Percentiles rank a stretch among this genome's conserved stretches.
Conservation (phyloP, 257 asterid species). For the Nicotiana obtusifolia region DNA sequence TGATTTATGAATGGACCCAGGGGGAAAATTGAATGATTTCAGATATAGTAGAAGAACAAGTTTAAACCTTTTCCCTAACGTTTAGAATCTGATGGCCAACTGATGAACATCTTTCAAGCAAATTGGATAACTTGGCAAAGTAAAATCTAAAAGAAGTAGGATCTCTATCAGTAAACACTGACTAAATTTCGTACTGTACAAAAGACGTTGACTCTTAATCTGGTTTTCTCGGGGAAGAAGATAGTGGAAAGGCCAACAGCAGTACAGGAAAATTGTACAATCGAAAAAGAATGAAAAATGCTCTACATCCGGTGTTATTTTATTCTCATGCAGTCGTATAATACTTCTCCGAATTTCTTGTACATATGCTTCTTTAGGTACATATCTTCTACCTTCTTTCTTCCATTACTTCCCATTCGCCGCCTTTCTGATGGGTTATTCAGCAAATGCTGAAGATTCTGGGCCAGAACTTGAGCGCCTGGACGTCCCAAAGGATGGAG, state of each 20-base stretch:
- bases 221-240: neutral
- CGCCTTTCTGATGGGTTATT: slow-evolving; percentile 50
- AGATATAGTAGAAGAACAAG: too few relatives aligned
- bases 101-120: neutral
- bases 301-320: slow-evolving; percentile 31
- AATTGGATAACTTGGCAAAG: neutral
- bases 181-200: slow-evolving; percentile 1
- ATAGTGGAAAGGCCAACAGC: neutral
- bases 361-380: slow-evolving; percentile 84
- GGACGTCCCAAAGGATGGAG: slow-evolving; percentile 87
- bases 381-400: slow-evolving; percentile 76
- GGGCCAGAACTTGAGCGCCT: slow-evolving; percentile 61
- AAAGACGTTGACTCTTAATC: neutral
- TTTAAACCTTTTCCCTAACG: too few relatives aligned
- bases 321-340: slow-evolving; percentile 79
- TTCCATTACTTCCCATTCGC: slow-evolving; percentile 73
- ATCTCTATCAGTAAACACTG: neutral
- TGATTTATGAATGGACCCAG: too few relatives aligned
- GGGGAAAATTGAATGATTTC: too few relatives aligned
- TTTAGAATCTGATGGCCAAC: too few relatives aligned
- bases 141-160: neutral
- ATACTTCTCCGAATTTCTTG: slow-evolving; percentile 85
- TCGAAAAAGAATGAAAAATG: slow-evolving; percentile 15
- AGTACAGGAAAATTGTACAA: neutral
- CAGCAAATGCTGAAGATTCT: slow-evolving; percentile 57